Percentiles rank a stretch among this genome's conserved stretches.
Evolutionary conservation across 257 asterid genomes (phyloP).

Genomic region (Solanum ossicruentum): DNA sequence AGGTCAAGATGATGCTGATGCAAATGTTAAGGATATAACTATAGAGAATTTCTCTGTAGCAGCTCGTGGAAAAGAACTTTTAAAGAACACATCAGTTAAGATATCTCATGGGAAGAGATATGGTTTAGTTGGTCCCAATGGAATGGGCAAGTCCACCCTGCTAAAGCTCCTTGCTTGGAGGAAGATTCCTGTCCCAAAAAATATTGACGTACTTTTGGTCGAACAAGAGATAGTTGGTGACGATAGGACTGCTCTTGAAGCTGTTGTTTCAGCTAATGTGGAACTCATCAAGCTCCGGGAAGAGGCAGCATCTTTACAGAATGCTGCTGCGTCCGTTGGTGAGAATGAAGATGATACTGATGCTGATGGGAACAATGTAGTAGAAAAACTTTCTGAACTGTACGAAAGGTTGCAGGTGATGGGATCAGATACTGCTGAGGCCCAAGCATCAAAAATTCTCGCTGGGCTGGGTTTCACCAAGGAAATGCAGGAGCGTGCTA

Average conservation of each 20-base stretch:
- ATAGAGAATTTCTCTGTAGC: constrained; percentile 54
- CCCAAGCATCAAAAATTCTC: constrained; percentile 68
- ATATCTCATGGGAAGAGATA: constrained; percentile 67
- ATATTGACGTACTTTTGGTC: constrained; percentile 17
- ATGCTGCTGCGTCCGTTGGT: constrained; percentile 13
- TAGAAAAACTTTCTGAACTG: constrained; percentile 47
- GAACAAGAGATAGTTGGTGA: constrained; percentile 20
- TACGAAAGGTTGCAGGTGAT: constrained; percentile 50
- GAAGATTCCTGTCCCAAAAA: constrained; percentile 17
- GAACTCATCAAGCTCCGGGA: constrained; percentile 43
- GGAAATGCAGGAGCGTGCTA: constrained; percentile 53
- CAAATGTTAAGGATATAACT: constrained; percentile 59
- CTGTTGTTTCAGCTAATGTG: constrained; percentile 46
- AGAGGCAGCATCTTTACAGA: constrained; percentile 47
- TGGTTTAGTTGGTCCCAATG: constrained; percentile 67
- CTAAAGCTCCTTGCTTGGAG: constrained; percentile 21
- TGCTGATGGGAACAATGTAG: constrained; percentile 29
- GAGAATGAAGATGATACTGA: constrained; percentile 22
- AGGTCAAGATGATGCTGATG: constrained; percentile 60
- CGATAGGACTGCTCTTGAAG: constrained; percentile 12
- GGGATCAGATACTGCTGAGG: constrained; percentile 75
- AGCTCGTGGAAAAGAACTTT: constrained; percentile 57
- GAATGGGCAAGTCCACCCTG: constrained; percentile 60
- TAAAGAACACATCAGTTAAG: constrained; percentile 46
- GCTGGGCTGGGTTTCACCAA: constrained; percentile 63